Evolutionary conservation across 2,329 filamentous ascomycete species (phyloP).

Genomic region (Sphaerostilbella broomeana): DNA sequence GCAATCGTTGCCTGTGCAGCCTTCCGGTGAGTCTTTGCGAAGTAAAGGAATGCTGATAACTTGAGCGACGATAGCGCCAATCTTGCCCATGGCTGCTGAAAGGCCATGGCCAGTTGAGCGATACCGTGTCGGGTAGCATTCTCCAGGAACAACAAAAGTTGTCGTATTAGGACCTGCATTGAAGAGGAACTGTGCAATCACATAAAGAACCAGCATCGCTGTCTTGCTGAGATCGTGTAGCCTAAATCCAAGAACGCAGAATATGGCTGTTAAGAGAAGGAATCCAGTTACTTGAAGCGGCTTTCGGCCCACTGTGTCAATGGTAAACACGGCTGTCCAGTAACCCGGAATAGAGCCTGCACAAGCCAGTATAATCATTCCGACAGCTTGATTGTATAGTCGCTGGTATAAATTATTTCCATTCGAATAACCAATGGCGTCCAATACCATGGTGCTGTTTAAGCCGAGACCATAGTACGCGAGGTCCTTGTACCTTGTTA

Average conservation of each 20-base stretch:
- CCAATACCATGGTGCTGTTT: conserved; percentile 67
- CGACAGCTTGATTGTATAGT: conserved; percentile 66
- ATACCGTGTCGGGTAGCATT: conserved; percentile 59
- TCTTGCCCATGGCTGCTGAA: conserved; percentile 59
- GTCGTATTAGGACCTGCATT: conserved; percentile 61
- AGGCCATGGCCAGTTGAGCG: conserved; percentile 57
- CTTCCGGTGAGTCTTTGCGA: conserved; percentile 45
- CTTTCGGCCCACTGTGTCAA: conserved; percentile 72
- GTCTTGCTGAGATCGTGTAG: conserved; percentile 42
- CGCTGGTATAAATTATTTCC: conserved; percentile 59
- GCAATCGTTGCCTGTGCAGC: conserved; percentile 43
- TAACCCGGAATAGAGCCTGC: conserved; percentile 76
- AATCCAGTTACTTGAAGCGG: conserved; percentile 64
- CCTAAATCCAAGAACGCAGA: conserved; percentile 56
- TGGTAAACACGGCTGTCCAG: conserved; percentile 66
- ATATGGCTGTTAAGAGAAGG: conserved; percentile 52
- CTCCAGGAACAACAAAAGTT: conserved; percentile 58
- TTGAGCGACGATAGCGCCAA: conserved; percentile 63
- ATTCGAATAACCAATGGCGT: conserved; percentile 63
- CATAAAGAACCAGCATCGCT: conserved; percentile 53
- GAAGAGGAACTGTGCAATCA: conserved; percentile 61
- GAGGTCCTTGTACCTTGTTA: conserved; percentile 52
- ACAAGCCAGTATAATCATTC: conserved; percentile 70
- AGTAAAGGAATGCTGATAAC: conserved; percentile 58
- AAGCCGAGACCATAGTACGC: conserved; percentile 65